phyloP scores from a whole-genome alignment of 2,329 filamentous ascomycete genomes.

The Aspergillus felis region DNA sequence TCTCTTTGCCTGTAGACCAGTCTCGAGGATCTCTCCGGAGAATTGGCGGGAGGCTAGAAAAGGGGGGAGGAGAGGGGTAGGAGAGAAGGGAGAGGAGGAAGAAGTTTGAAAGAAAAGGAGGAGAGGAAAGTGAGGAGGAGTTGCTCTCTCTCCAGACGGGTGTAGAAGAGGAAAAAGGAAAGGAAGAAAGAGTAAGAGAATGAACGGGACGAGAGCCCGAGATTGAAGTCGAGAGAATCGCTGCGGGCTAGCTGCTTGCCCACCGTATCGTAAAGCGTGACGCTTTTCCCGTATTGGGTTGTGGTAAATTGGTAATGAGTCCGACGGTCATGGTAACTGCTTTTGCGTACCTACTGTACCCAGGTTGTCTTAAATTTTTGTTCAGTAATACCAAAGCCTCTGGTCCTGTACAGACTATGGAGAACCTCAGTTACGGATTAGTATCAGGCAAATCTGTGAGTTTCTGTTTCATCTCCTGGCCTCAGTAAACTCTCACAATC shows the following conservation, averaged over 20 bases:
- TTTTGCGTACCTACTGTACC: conserved; percentile 7
- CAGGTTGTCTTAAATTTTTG: background rate
- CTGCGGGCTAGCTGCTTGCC: conserved; percentile 19
- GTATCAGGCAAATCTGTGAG: background rate
- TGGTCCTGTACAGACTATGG: conserved; percentile 1
- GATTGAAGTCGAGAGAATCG: conserved; percentile 22
- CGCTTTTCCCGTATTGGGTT: conserved; percentile 12
- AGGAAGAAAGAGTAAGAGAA: conserved; percentile 27
- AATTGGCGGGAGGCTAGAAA: conserved; percentile 30
- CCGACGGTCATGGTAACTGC: conserved; percentile 2
- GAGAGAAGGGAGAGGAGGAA: conserved; percentile 31
- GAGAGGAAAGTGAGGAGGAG: conserved; percentile 35
- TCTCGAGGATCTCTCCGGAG: conserved; percentile 37
- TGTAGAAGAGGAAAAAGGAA: conserved; percentile 36
- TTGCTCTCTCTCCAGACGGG: conserved; percentile 41
- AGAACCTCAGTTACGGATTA: too few species aligned
- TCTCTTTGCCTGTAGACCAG: conserved; percentile 31
- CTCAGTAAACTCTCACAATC: background rate
- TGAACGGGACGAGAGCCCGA: conserved; percentile 21
- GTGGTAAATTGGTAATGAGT: conserved; percentile 1
- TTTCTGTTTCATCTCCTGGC: background rate
- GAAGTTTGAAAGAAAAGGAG: conserved; percentile 25
- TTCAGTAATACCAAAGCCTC: background rate
- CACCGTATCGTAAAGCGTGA: conserved; percentile 20
- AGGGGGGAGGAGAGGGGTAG: conserved; percentile 22